Base-by-base conservation (phyloP, 768 basidiomycete genomes). In the Phaeotremella fagi region DNA sequence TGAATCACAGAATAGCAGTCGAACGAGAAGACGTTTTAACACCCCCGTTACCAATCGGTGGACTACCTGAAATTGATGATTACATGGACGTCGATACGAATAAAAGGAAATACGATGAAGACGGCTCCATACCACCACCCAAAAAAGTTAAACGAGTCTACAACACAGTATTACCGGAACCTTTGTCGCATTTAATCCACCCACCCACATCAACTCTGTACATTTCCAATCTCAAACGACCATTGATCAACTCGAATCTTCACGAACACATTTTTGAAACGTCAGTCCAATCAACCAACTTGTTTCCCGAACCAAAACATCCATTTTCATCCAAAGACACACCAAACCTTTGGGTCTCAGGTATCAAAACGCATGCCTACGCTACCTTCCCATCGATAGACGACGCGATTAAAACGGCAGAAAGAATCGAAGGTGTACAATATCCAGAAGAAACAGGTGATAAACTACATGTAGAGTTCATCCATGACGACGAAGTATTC, bases 201-300 rank as follows among this genome's bases (percentile, higher is more conserved):
- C 73, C 66, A 14, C 72, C 75, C 0, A 73, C 73, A 1, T 54
- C 52, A 11, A 60, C 63, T 1, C 23, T 75, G 6, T 73, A 72
- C 62, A 71, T 75, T 47, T 52, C 60, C 28, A 70, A 71, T 47
- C 64, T 75, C 3, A 61, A 63, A 20, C 64, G 75, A 45, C 75
- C 75, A 36, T 52, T 74, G 5, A 55, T 63, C 0, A 54, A 58
- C 18, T 28, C 63, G 0, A 54, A 60, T 12, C 49, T 75, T 20
- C 63, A 67, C 43, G 68, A 63, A 15, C 58, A 59, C 42, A 54
- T 71, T 11, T 63, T 58, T 47, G 58, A 61, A 6, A 27, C 45
- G 3, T 41, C 48, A 7, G 42, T 33, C 47, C 53, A 35, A 46
- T 33, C 31, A 16, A 24, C 33, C 42, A 36, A 27, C 33, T 45